Conservation (phyloP, 345 rosid species). For the Salix brachista region DNA sequence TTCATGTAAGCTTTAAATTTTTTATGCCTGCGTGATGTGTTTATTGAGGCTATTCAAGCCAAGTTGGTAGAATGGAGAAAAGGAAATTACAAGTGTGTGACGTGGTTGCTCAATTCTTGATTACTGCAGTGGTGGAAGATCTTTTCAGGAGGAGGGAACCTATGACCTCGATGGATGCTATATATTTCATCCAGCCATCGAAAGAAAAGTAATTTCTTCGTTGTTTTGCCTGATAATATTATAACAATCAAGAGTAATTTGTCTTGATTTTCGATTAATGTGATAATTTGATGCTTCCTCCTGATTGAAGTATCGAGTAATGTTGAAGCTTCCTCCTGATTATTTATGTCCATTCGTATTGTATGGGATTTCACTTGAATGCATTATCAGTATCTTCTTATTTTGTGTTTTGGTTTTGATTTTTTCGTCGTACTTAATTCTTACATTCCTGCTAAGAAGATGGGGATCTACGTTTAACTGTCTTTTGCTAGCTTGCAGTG, state of each 20-base stretch:
- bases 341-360: not conserved
- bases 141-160: slow-evolving; percentile 92
- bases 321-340: not conserved
- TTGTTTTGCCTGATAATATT: too few relatives aligned
- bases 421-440: not conserved
- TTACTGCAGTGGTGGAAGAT: slow-evolving; percentile 85
- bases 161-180: slow-evolving; percentile 78
- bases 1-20: slow-evolving; percentile 55
- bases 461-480: slow-evolving; percentile 24
- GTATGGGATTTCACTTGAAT: not conserved
- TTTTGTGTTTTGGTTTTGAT: not conserved
- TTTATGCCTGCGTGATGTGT: too few relatives aligned
- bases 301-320: not conserved
- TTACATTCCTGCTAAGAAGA: not conserved
- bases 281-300: not conserved
- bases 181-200: slow-evolving; percentile 83
- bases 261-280: not conserved
- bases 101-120: slow-evolving; percentile 1
- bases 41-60: too few relatives aligned
- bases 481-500: slow-evolving; percentile 60
- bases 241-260: slow-evolving; percentile 15
- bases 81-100: not conserved
- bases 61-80: too few relatives aligned
- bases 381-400: not conserved
- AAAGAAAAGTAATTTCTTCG: slow-evolving; percentile 56